Base-by-base conservation (phyloP, 371 early-diverging fungal genomes). In the Ordospora colligata region DNA sequence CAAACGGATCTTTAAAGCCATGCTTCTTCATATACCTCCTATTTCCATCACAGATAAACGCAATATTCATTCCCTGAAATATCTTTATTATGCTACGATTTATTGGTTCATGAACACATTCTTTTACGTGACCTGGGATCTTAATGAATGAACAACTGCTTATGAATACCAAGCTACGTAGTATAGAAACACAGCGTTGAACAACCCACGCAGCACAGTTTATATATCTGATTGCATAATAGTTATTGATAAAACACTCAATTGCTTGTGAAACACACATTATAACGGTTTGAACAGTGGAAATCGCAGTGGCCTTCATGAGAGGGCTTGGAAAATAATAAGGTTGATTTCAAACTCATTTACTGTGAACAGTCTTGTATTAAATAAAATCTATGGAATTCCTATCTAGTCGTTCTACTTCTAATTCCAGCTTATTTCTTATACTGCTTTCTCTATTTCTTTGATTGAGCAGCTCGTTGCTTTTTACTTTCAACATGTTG, bases 1-100 rank as follows among this genome's bases (percentile, higher is more conserved):
- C 46, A 25, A 64, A 53, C 44, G 32, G 47, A 12, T 62, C 53
- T 44, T 17, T 22, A 8, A 40, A n/a, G 17, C 67, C 45, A 23
- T 50, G 22, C 49, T 71, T 74, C 87, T 74, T 75, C 5, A 86
- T 93, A 82, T 87, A 97, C 43, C 99, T 88, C 70, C 99, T 86
- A 86, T 98, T 97, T 8, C 99, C 99, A 82, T 98, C 99, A 88
- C 95, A 90, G 66, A 98, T 92, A 81, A 98, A 93, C 0, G 90
- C 96, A 45, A 80, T 67, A 12, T 51, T 67, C 17, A 83, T 46
- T 25, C 45, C 52, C 23, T 70, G 46, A 32, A 77, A 74, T 0
- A 70, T 44, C 0, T 22, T n/a, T 14, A 68, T 9, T 27, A 17
- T 44, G 22, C 44, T 46, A 32, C 32, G 32, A 32, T 32, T 5